Percentiles rank a stretch among this genome's conserved stretches.
phyloP scores from a whole-genome alignment of 768 basidiomycete species.

The Nevesoporus exiguus region DNA sequence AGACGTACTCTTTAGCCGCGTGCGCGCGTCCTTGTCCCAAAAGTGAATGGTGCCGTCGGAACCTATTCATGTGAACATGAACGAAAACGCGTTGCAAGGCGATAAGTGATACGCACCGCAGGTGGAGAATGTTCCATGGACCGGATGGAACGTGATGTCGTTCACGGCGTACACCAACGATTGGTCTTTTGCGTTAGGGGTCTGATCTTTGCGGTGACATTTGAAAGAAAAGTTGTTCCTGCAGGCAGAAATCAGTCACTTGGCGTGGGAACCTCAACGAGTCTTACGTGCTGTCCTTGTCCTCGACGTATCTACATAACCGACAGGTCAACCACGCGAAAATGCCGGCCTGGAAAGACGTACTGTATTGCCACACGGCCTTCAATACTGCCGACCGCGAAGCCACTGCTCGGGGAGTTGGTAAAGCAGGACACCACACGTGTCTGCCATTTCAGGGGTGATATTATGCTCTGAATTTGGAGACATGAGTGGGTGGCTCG shows the following conservation, averaged over 20 bases:
- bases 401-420: slow-evolving; percentile 60
- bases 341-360: slow-evolving; percentile 32
- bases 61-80: slow-evolving; percentile 38
- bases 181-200: slow-evolving; percentile 57
- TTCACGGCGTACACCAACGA: slow-evolving; percentile 80
- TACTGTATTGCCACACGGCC: slow-evolving; percentile 96
- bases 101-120: slow-evolving; percentile 46
- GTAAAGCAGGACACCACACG: slow-evolving; percentile 83
- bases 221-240: slow-evolving; percentile 89
- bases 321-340: background rate
- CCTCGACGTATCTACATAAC: slow-evolving; percentile 70
- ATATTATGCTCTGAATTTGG: slow-evolving; percentile 60
- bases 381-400: slow-evolving; percentile 83
- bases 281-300: slow-evolving; percentile 70
- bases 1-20: slow-evolving; percentile 79
- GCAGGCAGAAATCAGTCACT: background rate
- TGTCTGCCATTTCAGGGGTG: slow-evolving; percentile 93
- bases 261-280: background rate
- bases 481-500: slow-evolving; percentile 1
- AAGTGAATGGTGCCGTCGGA: slow-evolving; percentile 87
- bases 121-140: slow-evolving; percentile 82
- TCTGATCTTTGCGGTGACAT: slow-evolving; percentile 63
- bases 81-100: slow-evolving; percentile 18
- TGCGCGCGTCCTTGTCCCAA: slow-evolving; percentile 93
- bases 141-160: slow-evolving; percentile 81